Percentiles rank a stretch among this genome's conserved stretches.
These are phyloP conservation scores for Suhomyces choctaworum DNA, from an alignment of 1,139 yeast genomes.

Conservation along the genomic window DNA sequence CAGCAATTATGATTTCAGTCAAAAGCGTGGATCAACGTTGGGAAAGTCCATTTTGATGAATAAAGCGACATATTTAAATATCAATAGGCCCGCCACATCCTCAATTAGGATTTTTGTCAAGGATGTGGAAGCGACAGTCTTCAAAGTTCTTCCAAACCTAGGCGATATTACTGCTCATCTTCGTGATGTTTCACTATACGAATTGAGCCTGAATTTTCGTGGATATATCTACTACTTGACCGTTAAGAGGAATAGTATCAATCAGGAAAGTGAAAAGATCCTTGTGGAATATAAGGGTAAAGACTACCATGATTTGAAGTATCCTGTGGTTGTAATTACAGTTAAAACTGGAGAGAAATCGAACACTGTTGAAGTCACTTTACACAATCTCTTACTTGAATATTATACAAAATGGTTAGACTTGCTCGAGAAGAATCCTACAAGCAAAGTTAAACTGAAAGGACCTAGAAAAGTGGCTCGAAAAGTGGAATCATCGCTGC, in stretches of 20 bases:
- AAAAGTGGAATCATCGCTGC: not conserved
- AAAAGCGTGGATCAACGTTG: too few species aligned
- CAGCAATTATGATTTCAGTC: too few species aligned
- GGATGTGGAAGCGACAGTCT: slow-evolving; percentile 26
- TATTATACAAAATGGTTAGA: slow-evolving; percentile 60
- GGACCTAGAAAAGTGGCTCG: too few species aligned
- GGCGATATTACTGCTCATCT: slow-evolving; percentile 42
- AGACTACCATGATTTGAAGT: slow-evolving; percentile 11
- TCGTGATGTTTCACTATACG: slow-evolving; percentile 28
- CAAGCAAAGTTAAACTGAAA: too few species aligned
- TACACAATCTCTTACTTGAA: slow-evolving; percentile 48
- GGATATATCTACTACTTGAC: slow-evolving; percentile 29
- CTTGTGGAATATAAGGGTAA: slow-evolving; percentile 30
- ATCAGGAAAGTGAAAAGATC: slow-evolving; percentile 26
- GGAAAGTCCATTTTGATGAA: too few species aligned
- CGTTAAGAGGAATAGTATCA: slow-evolving; percentile 20
- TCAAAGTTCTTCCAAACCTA: slow-evolving; percentile 36
- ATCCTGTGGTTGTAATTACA: slow-evolving; percentile 29
- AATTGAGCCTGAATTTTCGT: slow-evolving; percentile 33
- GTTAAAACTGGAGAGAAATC: slow-evolving; percentile 22
- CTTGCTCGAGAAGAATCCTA: slow-evolving; percentile 3
- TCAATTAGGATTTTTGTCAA: slow-evolving; percentile 27
- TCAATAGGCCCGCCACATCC: slow-evolving; percentile 15
- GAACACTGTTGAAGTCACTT: slow-evolving; percentile 32
- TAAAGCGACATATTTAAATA: slow-evolving; percentile 10